These are phyloP conservation scores for Scopulariopsis brevicaulis DNA, from an alignment of 2,329 filamentous ascomycete genomes.

Conservation along the genomic window DNA sequence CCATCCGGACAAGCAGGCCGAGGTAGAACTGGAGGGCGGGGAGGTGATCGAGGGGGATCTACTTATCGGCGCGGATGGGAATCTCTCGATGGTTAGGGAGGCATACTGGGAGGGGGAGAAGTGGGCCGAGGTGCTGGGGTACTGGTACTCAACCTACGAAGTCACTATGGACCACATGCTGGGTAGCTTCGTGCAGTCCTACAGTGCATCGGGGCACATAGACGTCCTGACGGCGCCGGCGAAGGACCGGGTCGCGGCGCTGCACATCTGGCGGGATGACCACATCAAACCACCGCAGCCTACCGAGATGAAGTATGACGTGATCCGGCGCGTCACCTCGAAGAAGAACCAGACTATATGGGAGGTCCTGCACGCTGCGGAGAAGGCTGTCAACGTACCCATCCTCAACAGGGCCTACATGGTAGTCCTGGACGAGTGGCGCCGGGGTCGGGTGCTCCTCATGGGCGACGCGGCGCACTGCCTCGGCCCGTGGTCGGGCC, in stretches of 20 bases:
- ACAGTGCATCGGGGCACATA: background rate
- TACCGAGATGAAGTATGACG: background rate
- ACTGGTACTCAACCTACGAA: background rate
- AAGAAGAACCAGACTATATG: background rate
- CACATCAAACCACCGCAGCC: background rate
- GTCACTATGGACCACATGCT: background rate
- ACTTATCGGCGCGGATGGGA: background rate
- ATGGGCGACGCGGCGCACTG: background rate
- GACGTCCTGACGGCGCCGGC: background rate
- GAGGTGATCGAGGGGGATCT: background rate
- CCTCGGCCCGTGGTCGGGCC: background rate
- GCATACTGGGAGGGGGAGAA: background rate
- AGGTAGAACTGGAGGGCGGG: background rate
- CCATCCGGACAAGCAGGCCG: background rate
- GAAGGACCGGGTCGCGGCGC: background rate
- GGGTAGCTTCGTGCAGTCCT: background rate
- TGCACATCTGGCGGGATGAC: background rate
- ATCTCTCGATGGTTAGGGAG: background rate
- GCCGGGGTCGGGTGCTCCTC: background rate
- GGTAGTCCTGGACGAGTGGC: background rate
- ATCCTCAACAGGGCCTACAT: background rate
- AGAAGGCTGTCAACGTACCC: background rate
- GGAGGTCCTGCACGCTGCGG: background rate
- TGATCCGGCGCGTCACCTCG: background rate
- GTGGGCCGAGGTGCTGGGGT: background rate